Percentiles rank a stretch among this genome's conserved stretches.
These are phyloP conservation scores for Sclerotinia nivalis DNA, from an alignment of 2,329 filamentous ascomycete species.

Conservation along the genomic window DNA sequence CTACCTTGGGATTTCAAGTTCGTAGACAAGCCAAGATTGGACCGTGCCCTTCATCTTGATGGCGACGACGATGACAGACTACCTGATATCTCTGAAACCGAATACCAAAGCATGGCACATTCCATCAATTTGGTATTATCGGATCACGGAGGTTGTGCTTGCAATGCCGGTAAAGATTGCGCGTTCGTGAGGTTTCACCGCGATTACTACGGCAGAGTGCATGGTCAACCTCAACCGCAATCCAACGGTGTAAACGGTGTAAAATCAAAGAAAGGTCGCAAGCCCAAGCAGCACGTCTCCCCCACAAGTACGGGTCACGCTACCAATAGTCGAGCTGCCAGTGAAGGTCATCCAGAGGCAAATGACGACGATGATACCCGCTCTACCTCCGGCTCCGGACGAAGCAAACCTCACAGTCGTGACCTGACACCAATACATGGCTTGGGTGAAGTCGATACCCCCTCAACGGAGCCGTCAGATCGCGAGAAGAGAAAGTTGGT, in stretches of 20 bases:
- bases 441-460: slow-evolving; percentile 53
- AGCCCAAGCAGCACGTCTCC: slow-evolving; percentile 57
- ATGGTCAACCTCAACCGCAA: slow-evolving; percentile 48
- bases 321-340: slow-evolving; percentile 63
- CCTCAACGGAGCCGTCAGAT: slow-evolving; percentile 62
- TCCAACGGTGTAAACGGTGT: slow-evolving; percentile 39
- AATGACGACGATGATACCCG: slow-evolving; percentile 53
- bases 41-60: slow-evolving; percentile 58
- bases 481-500: slow-evolving; percentile 67
- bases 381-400: slow-evolving; percentile 52
- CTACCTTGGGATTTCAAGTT: slow-evolving; percentile 68
- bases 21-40: slow-evolving; percentile 56
- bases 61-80: slow-evolving; percentile 59
- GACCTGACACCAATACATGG: slow-evolving; percentile 59
- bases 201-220: slow-evolving; percentile 53
- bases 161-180: slow-evolving; percentile 63
- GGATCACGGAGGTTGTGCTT: slow-evolving; percentile 79
- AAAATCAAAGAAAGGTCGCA: slow-evolving; percentile 45
- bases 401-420: slow-evolving; percentile 66
- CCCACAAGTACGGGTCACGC: slow-evolving; percentile 63
- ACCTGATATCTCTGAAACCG: slow-evolving; percentile 50
- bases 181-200: slow-evolving; percentile 64
- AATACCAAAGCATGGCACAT: slow-evolving; percentile 60
- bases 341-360: slow-evolving; percentile 61
- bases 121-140: slow-evolving; percentile 72